Base-by-base conservation (phyloP, 495 filamentous ascomycete genomes). In the Lasiosphaeria ovina region DNA sequence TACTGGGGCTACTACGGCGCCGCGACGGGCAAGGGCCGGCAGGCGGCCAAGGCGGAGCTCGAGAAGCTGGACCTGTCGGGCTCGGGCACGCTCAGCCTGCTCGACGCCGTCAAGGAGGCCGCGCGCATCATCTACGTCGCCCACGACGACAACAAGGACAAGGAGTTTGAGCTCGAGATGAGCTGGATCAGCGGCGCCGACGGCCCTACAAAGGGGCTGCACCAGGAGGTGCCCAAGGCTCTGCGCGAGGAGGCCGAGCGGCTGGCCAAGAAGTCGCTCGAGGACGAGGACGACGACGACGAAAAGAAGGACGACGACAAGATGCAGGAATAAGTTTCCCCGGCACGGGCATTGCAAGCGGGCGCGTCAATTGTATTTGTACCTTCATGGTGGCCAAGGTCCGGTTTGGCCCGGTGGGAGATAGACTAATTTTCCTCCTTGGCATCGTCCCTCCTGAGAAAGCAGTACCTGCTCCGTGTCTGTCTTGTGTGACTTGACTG, bases 1-100 rank as follows among this genome's bases (percentile, higher is more conserved):
- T 97, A 96, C 77, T 98, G 94, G 94, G 94, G 94, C 10, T 98
- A 98, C 77, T 97, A 97, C 74, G 94, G 94, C 65, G 94, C 94
- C 51, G 94, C 94, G 35, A 97, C 94, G 35, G 94, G 94, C 57
- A 98, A 98, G 70, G 94, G 94, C 45, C 81, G 94, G 67, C 94
- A 98, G 77, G 87, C 91, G 42, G 94, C 94, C 58, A 98, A 98
- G 78, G 90, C 93, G 6, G 94, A 98, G 77, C 84, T 98, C 58
- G 94, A 98, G 82, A 98, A 98, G 81, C 81, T 98, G 52, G 90
- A 97, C 69, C 84, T 98, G n/a, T 79, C 83, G 58, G 85, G 87
- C 10, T 85, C 70, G 57, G 65, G 60, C 53, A 58, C 45, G 36
- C 78, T 97, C n/a, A 90, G 85, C 55, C 81, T 98, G 16, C 77